phyloP scores from a whole-genome alignment of 352 stramenopile genomes.

The Phytophthora constricta region DNA sequence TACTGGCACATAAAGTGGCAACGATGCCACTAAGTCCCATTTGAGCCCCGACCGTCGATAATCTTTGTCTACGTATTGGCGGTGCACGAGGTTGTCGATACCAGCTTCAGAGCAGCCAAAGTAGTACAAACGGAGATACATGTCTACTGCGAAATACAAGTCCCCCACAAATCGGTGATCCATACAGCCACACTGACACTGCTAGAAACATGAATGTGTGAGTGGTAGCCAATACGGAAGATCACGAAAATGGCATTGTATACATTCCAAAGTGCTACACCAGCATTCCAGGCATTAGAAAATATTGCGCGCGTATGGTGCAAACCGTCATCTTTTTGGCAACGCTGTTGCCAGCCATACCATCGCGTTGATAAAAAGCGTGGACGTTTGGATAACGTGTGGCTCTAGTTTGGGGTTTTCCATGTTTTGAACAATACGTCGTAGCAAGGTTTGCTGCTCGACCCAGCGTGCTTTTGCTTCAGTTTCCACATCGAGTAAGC shows the following conservation, averaged over 20 bases:
- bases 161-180: constrained; percentile 44
- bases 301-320: constrained; percentile 23
- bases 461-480: constrained; percentile 41
- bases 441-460: constrained; percentile 36
- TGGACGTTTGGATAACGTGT: constrained; percentile 44
- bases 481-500: constrained; percentile 43
- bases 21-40: constrained; percentile 51
- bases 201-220: constrained; percentile 38
- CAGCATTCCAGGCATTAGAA: constrained; percentile 42
- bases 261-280: constrained; percentile 57
- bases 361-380: constrained; percentile 58
- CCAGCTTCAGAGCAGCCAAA: constrained; percentile 26
- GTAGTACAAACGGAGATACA: constrained; percentile 70
- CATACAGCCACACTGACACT: constrained; percentile 41
- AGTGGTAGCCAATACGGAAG: constrained; percentile 68
- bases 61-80: constrained; percentile 28
- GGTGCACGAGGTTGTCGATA: constrained; percentile 41
- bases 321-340: not conserved
- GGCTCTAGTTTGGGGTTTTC: constrained; percentile 49
- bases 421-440: constrained; percentile 44
- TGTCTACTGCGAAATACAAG: constrained; percentile 45
- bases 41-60: constrained; percentile 50
- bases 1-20: constrained; percentile 56
- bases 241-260: constrained; percentile 68
- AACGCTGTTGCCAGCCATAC: not conserved